These are phyloP conservation scores for Coprinellus micaceus DNA, from an alignment of 768 basidiomycete species.

Conservation along the genomic window DNA sequence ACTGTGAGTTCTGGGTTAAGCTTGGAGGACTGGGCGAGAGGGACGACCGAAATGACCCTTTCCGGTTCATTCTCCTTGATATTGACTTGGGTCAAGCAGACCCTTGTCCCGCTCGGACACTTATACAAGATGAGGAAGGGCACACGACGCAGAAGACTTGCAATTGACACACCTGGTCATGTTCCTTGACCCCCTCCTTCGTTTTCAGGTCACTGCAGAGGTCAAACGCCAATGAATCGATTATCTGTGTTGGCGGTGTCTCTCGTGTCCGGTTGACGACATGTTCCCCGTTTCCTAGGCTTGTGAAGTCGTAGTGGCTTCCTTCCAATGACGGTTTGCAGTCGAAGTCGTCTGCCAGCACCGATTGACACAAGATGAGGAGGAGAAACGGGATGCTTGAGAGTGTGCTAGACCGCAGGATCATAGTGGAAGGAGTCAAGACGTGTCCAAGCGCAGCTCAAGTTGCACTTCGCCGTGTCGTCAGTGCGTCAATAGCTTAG, in stretches of 20 bases:
- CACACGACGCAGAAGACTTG: neutral
- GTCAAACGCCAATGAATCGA: constrained; percentile 62
- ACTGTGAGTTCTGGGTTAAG: constrained; percentile 29
- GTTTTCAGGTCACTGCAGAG: constrained; percentile 58
- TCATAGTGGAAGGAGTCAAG: constrained; percentile 15
- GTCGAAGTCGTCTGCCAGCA: constrained; percentile 35
- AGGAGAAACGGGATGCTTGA: constrained; percentile 10
- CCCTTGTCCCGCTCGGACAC: constrained; percentile 68
- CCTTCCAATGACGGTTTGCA: constrained; percentile 31
- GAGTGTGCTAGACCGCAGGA: constrained; percentile 16
- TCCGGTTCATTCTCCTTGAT: constrained; percentile 50
- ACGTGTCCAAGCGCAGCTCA: constrained; percentile 6
- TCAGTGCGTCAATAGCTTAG: neutral
- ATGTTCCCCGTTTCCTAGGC: constrained; percentile 46
- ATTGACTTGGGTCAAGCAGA: constrained; percentile 71
- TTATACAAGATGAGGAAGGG: constrained; percentile 24
- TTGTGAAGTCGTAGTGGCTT: constrained; percentile 56
- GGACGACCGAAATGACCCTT: constrained; percentile 70
- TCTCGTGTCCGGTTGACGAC: constrained; percentile 47
- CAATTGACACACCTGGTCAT: constrained; percentile 62
- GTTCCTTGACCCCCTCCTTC: constrained; percentile 41
- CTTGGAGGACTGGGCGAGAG: constrained; percentile 49
- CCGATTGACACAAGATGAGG: neutral
- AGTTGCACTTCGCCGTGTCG: neutral
- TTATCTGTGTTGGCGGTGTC: constrained; percentile 60